Conservation (phyloP, 768 basidiomycete genomes). For the Russula emetica region DNA sequence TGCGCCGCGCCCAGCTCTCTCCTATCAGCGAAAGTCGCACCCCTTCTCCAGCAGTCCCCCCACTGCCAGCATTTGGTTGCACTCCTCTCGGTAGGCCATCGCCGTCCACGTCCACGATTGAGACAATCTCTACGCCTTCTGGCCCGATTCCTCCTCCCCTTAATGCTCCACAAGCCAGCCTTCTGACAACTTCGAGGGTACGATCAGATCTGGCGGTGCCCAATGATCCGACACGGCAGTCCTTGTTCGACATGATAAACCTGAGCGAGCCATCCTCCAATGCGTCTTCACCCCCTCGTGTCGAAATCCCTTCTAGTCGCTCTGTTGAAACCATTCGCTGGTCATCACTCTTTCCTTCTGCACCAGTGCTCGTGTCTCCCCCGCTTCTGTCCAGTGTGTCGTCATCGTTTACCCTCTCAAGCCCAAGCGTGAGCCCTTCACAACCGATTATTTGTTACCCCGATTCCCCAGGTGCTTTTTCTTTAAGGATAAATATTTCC, state of each 20-base stretch:
- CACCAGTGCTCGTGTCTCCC: slow-evolving; percentile 4
- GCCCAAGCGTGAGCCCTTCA: slow-evolving; percentile 5
- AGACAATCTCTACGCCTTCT: slow-evolving; percentile 11
- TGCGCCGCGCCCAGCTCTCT: slow-evolving; percentile 9
- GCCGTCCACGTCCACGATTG: slow-evolving; percentile 7
- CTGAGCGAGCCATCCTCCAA: background rate
- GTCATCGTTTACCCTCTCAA: background rate
- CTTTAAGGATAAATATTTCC: background rate
- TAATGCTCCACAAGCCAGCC: background rate
- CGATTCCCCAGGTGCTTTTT: slow-evolving; percentile 7
- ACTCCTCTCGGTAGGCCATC: background rate
- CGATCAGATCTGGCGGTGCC: background rate
- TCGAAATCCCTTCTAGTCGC: background rate
- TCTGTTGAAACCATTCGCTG: slow-evolving; percentile 4
- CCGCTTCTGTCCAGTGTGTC: background rate
- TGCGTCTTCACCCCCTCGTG: background rate
- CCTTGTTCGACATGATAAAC: slow-evolving; percentile 1
- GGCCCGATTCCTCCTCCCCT: background rate
- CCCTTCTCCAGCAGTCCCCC: background rate
- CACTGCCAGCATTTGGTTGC: slow-evolving; percentile 4
- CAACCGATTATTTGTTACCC: slow-evolving; percentile 15
- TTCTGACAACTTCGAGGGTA: background rate
- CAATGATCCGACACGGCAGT: background rate
- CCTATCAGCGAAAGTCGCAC: slow-evolving; percentile 16
- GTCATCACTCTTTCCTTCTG: slow-evolving; percentile 20